phyloP scores from a whole-genome alignment of 2,329 filamentous ascomycete species.

The Fusarium sp. region DNA sequence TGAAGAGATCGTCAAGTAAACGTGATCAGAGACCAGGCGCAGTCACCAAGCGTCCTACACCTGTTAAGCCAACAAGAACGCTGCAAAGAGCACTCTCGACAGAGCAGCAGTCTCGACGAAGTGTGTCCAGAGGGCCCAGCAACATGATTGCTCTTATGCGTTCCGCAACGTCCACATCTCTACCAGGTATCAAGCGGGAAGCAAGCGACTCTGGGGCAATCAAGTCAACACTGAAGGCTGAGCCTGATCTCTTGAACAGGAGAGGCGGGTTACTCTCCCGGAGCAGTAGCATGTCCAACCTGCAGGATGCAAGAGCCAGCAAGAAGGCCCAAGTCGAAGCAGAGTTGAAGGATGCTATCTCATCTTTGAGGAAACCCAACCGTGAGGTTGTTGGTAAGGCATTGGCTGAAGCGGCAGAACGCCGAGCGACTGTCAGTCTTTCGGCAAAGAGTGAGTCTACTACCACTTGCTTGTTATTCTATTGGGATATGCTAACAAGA shows the following conservation, averaged over 20 bases:
- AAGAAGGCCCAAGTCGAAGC: slow-evolving; percentile 77
- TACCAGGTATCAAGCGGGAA: slow-evolving; percentile 76
- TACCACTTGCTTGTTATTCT: background rate
- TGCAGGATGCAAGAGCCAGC: slow-evolving; percentile 68
- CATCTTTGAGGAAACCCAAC: slow-evolving; percentile 80
- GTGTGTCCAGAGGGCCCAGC: slow-evolving; percentile 67
- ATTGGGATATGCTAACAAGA: slow-evolving; percentile 45
- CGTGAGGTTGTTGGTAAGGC: slow-evolving; percentile 75
- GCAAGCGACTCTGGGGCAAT: slow-evolving; percentile 69
- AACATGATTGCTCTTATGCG: slow-evolving; percentile 73
- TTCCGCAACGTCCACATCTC: slow-evolving; percentile 72
- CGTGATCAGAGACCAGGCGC: slow-evolving; percentile 64
- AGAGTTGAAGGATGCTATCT: slow-evolving; percentile 80
- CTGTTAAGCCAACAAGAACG: slow-evolving; percentile 59
- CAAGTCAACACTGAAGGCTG: slow-evolving; percentile 61
- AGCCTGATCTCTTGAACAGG: slow-evolving; percentile 52
- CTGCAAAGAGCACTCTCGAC: slow-evolving; percentile 73
- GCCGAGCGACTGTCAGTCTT: slow-evolving; percentile 62
- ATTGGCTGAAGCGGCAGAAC: slow-evolving; percentile 75
- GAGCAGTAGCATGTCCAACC: slow-evolving; percentile 61
- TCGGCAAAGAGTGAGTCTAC: slow-evolving; percentile 61
- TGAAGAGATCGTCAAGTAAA: slow-evolving; percentile 57
- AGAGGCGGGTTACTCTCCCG: slow-evolving; percentile 54
- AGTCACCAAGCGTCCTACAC: slow-evolving; percentile 60
- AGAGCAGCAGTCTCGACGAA: slow-evolving; percentile 66